Conservation (phyloP, 2,329 filamentous ascomycete species). For the Sclerotinia borealis region DNA sequence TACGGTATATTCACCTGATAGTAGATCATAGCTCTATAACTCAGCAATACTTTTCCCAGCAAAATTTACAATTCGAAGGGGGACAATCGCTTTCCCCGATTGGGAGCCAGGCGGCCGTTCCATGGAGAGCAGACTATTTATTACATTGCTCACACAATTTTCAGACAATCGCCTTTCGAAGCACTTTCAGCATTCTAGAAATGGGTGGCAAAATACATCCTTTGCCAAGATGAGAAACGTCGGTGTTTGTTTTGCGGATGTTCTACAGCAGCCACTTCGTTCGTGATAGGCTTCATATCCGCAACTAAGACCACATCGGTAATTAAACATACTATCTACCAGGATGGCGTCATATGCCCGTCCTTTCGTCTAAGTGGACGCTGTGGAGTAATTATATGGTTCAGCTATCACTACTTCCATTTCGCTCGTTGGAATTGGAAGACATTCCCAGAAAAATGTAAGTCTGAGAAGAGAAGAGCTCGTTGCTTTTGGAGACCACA, state of each 20-base stretch:
- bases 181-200: not conserved
- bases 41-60: no score
- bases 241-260: not conserved
- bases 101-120: no score
- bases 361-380: conserved; percentile 12
- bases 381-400: not conserved
- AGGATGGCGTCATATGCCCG: not conserved
- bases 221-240: not conserved
- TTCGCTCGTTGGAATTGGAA: not conserved
- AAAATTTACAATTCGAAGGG: no score
- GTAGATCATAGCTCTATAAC: no score
- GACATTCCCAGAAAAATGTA: not conserved
- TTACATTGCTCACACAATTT: not conserved
- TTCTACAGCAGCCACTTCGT: conserved; percentile 8
- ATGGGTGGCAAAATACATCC: not conserved
- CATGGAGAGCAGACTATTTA: no score
- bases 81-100: no score
- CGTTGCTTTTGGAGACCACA: not conserved
- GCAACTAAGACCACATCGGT: conserved; percentile 4
- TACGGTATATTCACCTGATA: no score
- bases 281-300: conserved; percentile 6
- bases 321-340: conserved; percentile 2
- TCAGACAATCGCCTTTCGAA: not conserved
- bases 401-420: not conserved
- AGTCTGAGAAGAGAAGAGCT: not conserved